Conservation (phyloP, 441 rosid genomes). For the Adansonia grandidieri region DNA sequence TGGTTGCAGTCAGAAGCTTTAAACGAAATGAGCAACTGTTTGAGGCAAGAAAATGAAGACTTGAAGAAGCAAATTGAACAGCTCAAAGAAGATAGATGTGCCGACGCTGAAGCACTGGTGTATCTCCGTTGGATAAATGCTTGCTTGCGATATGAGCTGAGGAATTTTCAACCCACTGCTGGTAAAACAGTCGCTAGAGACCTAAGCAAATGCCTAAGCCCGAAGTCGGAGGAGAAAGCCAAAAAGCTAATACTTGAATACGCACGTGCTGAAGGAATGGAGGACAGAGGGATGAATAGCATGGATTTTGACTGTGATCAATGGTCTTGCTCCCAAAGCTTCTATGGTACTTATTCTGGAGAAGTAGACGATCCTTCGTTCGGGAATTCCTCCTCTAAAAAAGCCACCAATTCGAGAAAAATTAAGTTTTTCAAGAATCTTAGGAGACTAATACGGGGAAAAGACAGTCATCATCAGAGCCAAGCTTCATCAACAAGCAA, state of each 20-base stretch:
- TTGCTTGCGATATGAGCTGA: conserved; percentile 80
- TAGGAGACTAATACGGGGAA: conserved; percentile 60
- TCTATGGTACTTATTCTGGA: conserved; percentile 54
- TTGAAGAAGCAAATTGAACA: conserved; percentile 61
- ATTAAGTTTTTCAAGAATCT: conserved; percentile 62
- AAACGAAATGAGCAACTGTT: conserved; percentile 42
- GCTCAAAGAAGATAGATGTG: conserved; percentile 69
- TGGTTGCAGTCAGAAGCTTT: conserved; percentile 54
- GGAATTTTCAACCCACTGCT: conserved; percentile 60
- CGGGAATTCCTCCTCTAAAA: conserved; percentile 42
- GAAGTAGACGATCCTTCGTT: conserved; percentile 53
- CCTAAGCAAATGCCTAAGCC: conserved; percentile 74
- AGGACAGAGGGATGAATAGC: conserved; percentile 39
- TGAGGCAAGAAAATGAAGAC: conserved; percentile 62
- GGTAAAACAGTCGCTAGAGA: conserved; percentile 85
- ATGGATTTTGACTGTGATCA: conserved; percentile 55
- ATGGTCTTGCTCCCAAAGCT: conserved; percentile 68
- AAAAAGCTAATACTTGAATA: conserved; percentile 81
- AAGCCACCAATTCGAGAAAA: conserved; percentile 46
- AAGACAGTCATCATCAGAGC: conserved; percentile 37
- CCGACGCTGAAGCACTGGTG: conserved; percentile 66
- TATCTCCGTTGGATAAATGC: conserved; percentile 93
- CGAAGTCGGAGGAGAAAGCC: conserved; percentile 74
- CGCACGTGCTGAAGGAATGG: conserved; percentile 56
- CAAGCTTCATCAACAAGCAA: conserved; percentile 37